phyloP scores from a whole-genome alignment of 2,329 filamentous ascomycete species.

The Clonostachys sp. region DNA sequence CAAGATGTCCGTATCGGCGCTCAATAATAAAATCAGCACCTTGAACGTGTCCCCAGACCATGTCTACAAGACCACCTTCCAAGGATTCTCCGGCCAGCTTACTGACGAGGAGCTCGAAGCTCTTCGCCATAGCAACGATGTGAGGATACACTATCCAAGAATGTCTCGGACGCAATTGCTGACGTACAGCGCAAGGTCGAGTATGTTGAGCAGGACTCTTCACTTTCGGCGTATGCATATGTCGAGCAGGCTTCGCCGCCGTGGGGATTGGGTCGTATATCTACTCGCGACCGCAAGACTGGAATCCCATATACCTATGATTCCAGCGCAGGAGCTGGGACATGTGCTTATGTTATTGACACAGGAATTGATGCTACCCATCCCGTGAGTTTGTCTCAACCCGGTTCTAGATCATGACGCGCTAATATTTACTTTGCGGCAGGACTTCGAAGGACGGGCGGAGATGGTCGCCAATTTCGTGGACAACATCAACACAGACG shows the following conservation, averaged over 20 bases:
- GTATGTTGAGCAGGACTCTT: conserved; percentile 27
- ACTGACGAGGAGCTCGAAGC: conserved; percentile 4
- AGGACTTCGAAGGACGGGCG: conserved; percentile 13
- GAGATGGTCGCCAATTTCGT: conserved; percentile 4
- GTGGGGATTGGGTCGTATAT: conserved; percentile 14
- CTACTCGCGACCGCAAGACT: conserved; percentile 12
- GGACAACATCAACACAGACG: conserved; percentile 12
- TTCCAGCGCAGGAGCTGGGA: conserved; percentile 9
- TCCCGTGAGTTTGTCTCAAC: conserved; percentile 11
- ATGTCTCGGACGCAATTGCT: not conserved
- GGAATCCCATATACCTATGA: conserved; percentile 11
- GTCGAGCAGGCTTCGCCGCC: conserved; percentile 7
- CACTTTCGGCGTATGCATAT: conserved; percentile 9
- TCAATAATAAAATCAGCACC: conserved; percentile 6
- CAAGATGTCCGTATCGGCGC: conserved; percentile 2
- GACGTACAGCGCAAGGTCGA: conserved; percentile 12
- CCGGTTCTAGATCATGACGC: not conserved
- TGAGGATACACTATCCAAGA: not conserved
- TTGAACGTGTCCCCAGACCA: conserved; percentile 5
- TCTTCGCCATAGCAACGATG: conserved; percentile 8
- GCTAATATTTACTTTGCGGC: not conserved
- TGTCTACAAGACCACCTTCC: conserved; percentile 7
- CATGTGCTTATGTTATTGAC: conserved; percentile 15
- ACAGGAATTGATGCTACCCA: conserved; percentile 13
- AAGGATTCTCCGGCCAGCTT: conserved; percentile 7